Base-by-base conservation (phyloP, 768 basidiomycete species). In the Suillus tomentosus region DNA sequence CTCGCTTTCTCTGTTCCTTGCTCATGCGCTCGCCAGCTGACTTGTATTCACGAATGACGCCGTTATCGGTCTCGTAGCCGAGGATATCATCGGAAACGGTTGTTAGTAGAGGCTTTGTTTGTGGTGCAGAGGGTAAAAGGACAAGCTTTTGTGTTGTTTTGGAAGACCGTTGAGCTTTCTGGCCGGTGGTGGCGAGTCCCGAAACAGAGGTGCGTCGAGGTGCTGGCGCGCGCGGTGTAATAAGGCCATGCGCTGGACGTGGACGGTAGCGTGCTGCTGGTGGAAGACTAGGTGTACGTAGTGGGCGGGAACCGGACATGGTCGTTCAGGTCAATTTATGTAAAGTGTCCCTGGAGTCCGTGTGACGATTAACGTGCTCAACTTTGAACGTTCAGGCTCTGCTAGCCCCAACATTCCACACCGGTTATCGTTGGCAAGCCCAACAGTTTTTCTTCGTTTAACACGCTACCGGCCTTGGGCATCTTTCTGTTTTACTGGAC, bases 121-220 rank as follows among this genome's bases (percentile, higher is more conserved):
- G 95, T 1, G 94, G 93, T 34, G 88, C 94, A 45, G 93, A 93
- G 0, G 95, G 95, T 8, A 98, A 84, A 19, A 93, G 82, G 15
- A 98, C 95, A 64, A 95, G 91, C 71, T 92, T 93, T 69, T 96
- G 94, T 1, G 89, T 91, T 0, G 91, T 95, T 78, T 97, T 98
- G 15, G 93, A 94, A 1, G 93, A 91, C 48, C 96, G 85, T 67
- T 91, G 88, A 1, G 83, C 79, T 71, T 90, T 91, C 1, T 74
- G 72, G 60, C 34, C 71, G 54, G 45, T 73, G 62, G 22, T 71
- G 60, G 79, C 71, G 67, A 71, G 64, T 5, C 75, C 72, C 5
- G 78, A 73, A 19, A 73, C 65, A 11, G 78, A 79, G 3, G 78
- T 59, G 9, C 75, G 68, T n/a, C 78, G 75, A 9, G 69, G 39